Percentiles rank a stretch among this genome's conserved stretches.
Conservation (phyloP, 805 yeast species). For the Maudiozyma saulgeensis region DNA sequence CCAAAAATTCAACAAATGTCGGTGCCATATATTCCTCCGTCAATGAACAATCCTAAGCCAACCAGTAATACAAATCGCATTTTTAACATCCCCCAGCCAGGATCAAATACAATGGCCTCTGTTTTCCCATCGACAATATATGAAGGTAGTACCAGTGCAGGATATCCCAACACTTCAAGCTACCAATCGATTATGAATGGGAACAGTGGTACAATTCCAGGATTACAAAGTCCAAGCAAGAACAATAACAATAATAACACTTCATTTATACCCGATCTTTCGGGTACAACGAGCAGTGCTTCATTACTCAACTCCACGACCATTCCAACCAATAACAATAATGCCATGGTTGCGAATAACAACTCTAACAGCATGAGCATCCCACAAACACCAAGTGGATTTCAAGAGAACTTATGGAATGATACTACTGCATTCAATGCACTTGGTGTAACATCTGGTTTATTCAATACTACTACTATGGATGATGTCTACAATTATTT, state of each 20-base stretch:
- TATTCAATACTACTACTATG: constrained; percentile 26
- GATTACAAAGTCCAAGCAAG: background rate
- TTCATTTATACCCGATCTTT: background rate
- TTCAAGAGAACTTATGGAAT: constrained; percentile 7
- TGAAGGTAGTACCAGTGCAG: background rate
- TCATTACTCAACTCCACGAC: too few relatives aligned
- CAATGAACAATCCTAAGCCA: background rate
- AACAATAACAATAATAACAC: background rate
- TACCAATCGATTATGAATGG: background rate
- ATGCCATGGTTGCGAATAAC: background rate
- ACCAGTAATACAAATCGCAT: background rate
- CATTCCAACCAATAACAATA: background rate
- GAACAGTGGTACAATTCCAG: background rate
- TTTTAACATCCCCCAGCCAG: background rate
- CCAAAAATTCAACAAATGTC: background rate
- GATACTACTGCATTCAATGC: constrained; percentile 15
- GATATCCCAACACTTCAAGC: background rate
- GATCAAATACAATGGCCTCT: background rate
- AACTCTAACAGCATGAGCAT: background rate
- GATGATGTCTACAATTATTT: constrained; percentile 25
- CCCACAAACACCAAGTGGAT: constrained; percentile 1
- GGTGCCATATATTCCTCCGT: constrained; percentile 1
- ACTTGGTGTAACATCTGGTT: constrained; percentile 12
- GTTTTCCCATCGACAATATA: constrained; percentile 1
- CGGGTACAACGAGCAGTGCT: background rate